A percentile compares a stretch with the other conserved stretches of the same genome.
phyloP scores from a whole-genome alignment of 331 rosid species.

The Acacia concinna region DNA sequence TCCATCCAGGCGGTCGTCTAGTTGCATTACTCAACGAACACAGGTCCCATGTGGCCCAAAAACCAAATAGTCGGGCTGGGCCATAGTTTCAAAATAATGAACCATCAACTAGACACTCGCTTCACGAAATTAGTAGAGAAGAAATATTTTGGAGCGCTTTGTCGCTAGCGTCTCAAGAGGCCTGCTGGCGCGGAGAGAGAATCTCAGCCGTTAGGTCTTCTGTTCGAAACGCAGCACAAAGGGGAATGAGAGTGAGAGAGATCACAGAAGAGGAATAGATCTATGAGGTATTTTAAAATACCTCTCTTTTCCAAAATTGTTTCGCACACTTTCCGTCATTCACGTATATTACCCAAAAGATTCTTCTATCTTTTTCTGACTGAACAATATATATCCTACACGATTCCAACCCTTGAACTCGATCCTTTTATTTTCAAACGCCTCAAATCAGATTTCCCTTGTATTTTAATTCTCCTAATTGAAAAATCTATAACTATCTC shows the following conservation, averaged over 20 bases:
- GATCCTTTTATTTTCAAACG: not conserved
- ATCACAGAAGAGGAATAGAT: not conserved
- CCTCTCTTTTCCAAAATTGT: constrained; percentile 21
- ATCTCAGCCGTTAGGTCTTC: not conserved
- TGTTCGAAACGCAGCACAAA: constrained; percentile 27
- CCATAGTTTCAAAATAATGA: too few relatives aligned
- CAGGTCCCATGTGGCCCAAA: constrained; percentile 17
- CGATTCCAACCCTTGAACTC: not conserved
- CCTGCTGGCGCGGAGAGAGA: accelerated
- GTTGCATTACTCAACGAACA: constrained; percentile 36
- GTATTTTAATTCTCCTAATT: too few relatives aligned
- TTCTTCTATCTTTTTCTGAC: not conserved
- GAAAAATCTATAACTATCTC: not conserved
- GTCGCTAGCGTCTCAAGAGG: not conserved
- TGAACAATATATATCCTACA: not conserved
- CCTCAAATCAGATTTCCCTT: too few relatives aligned
- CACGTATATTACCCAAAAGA: not conserved
- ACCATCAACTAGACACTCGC: too few relatives aligned
- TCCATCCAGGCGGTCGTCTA: constrained; percentile 17
- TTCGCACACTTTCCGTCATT: not conserved
- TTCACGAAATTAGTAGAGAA: not conserved
- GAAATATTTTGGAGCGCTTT: accelerated
- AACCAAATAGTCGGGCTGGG: not conserved
- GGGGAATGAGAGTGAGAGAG: not conserved
- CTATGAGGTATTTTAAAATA: constrained; percentile 39